These are phyloP conservation scores for Aspergillus pseudoglaucus DNA, from an alignment of 2,329 filamentous ascomycete species.

Conservation along the genomic window DNA sequence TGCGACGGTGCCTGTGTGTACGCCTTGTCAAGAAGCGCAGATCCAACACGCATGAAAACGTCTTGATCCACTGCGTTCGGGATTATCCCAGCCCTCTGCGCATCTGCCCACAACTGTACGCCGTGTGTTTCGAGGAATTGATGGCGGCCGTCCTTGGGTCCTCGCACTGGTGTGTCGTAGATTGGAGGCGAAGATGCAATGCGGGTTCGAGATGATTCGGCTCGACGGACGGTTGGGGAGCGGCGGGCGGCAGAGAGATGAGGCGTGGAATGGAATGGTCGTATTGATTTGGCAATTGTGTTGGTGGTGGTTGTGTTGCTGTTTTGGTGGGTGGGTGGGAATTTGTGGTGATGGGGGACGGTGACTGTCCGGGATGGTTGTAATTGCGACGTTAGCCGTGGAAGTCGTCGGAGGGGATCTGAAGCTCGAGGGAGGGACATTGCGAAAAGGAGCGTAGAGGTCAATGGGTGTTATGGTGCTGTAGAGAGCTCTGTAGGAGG, in stretches of 20 bases:
- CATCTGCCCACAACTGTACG: not conserved
- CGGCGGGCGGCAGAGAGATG: slow-evolving; percentile 3
- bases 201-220: not conserved
- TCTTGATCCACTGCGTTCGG: not conserved
- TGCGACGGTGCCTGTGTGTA: not conserved
- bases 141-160: not conserved
- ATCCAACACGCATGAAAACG: not conserved
- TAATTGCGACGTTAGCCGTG: slow-evolving; percentile 1
- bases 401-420: slow-evolving; percentile 11
- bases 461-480: not conserved
- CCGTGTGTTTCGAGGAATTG: not conserved
- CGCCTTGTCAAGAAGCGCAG: not conserved
- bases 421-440: slow-evolving; percentile 14
- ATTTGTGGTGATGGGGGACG: not conserved
- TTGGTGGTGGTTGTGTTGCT: not conserved
- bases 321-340: not conserved
- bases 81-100: not conserved
- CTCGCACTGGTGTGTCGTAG: not conserved
- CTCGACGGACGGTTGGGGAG: slow-evolving; percentile 7
- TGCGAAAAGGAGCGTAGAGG: not conserved
- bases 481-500: not conserved
- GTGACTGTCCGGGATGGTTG: not conserved
- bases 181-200: not conserved
- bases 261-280: slow-evolving; percentile 8
- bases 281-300: not conserved